These are phyloP conservation scores for Backusella tuberculispora DNA, from an alignment of 192 early-diverging fungal genomes.

Conservation along the genomic window DNA sequence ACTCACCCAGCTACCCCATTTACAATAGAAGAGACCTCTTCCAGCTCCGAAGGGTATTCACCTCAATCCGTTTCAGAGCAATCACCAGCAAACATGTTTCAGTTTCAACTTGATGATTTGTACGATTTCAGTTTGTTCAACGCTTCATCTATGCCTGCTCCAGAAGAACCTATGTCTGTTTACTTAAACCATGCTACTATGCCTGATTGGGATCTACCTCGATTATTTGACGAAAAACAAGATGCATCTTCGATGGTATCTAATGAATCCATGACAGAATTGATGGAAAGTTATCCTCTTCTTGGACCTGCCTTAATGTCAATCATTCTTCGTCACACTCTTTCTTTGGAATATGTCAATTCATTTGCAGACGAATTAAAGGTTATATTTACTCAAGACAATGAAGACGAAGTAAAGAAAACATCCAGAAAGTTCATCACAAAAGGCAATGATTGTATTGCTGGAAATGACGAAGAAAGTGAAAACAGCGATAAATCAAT, in stretches of 20 bases:
- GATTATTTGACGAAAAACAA: slow-evolving; percentile 17
- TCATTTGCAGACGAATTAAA: slow-evolving; percentile 16
- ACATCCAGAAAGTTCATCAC: background rate
- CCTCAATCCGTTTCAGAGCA: background rate
- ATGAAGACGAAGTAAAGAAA: background rate
- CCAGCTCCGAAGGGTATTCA: slow-evolving; percentile 12
- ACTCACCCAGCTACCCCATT: slow-evolving; percentile 3
- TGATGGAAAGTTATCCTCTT: slow-evolving; percentile 25
- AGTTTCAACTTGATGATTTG: slow-evolving; percentile 10
- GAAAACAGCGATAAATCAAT: background rate
- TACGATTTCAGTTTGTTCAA: slow-evolving; percentile 10
- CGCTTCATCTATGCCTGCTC: background rate
- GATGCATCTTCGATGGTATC: background rate
- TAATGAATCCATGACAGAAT: background rate
- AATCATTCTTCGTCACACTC: slow-evolving; percentile 35
- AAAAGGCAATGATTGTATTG: background rate
- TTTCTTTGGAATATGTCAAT: slow-evolving; percentile 17
- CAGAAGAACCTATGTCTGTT: background rate
- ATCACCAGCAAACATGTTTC: background rate
- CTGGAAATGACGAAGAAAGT: background rate
- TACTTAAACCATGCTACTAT: slow-evolving; percentile 16
- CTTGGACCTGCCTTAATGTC: slow-evolving; percentile 38
- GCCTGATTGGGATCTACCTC: slow-evolving; percentile 25
- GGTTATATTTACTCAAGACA: background rate
- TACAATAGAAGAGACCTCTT: background rate